Evolutionary conservation across 768 basidiomycete genomes (phyloP).

Genomic region (Royoungia palumana): DNA sequence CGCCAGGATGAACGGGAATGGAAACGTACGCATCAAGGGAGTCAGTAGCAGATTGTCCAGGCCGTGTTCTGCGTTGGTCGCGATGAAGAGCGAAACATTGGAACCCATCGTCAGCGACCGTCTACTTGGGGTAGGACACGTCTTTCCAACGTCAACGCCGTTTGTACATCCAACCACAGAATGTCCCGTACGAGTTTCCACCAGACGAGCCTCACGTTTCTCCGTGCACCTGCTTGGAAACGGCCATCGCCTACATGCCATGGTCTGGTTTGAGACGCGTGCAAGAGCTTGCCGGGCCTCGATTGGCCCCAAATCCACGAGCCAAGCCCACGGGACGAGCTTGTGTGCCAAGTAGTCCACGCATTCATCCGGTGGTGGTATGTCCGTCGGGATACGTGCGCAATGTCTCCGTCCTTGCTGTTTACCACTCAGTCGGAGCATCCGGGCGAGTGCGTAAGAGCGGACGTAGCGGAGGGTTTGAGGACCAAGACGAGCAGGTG

Average conservation of each 20-base stretch:
- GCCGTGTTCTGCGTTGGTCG: constrained; percentile 17
- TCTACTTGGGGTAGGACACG: no score
- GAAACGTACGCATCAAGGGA: constrained; percentile 30
- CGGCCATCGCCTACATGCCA: not conserved
- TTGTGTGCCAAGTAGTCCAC: constrained; percentile 41
- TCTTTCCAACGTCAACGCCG: no score
- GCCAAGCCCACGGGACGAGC: constrained; percentile 51
- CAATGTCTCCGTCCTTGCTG: constrained; percentile 49
- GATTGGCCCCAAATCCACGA: constrained; percentile 52
- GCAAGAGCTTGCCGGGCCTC: constrained; percentile 40
- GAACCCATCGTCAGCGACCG: not conserved
- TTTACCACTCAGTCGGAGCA: constrained; percentile 49
- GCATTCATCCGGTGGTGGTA: constrained; percentile 53
- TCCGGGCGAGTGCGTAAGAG: constrained; percentile 47
- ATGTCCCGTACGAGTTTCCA: no score
- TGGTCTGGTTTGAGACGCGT: constrained; percentile 48
- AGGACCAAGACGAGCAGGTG: constrained; percentile 64
- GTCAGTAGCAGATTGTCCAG: constrained; percentile 32
- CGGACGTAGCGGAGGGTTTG: constrained; percentile 58
- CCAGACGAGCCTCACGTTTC: no score
- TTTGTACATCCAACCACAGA: no score
- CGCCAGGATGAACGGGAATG: constrained; percentile 53
- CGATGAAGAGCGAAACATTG: not conserved
- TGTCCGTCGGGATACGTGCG: constrained; percentile 30
- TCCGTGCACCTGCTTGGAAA: constrained; percentile 58